Base-by-base conservation (phyloP, 345 rosid genomes). In the Excoecaria cochinchinensis region DNA sequence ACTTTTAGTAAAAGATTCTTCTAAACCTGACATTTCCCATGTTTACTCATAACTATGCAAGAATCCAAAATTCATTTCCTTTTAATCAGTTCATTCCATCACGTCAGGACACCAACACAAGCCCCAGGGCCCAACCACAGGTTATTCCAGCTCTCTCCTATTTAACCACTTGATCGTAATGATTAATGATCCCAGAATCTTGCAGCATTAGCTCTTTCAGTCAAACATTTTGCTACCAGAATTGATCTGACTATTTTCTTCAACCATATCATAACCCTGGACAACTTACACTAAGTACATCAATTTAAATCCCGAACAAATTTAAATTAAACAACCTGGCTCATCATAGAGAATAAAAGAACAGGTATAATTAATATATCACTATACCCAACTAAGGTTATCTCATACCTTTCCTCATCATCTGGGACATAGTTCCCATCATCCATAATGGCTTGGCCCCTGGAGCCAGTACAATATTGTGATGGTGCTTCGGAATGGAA, bases 341-440 rank as follows among this genome's bases (percentile, higher is more conserved):
- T 14, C n/a, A 9, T 12, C 19, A 9, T 14, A 42, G 4, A 24
- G 24, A 31, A 55, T 46, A 67, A 38, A 67, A 55, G 19, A 12
- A 52, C 46, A 63, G 6, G 14, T 62, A 44, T 31, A 25, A 39
- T 8, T 9, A 5, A 65, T 36, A 4, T 56, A 8, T 56, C 10
- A 56, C 25, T 19, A 56, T 17, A 56, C 21, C 10, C 46, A 14
- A 8, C 4, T 31, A 53, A 9, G 56, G 31, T 57, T 19, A 68
- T 68, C 64, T 7, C 74, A 77, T 82, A 89, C 93, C 93, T 85
- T 74, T 86, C 86, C 71, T 84, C 87, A 22, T 44, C 56, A 77
- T 81, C 61, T 16, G 78, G 75, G 57, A 80, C 84, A 68, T 48
- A 56, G 75, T 84, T 84, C 77, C 86, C 77, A 71, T 82, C 64